Conservation (phyloP, 345 rosid genomes). For the Chamaenerion angustifolium region DNA sequence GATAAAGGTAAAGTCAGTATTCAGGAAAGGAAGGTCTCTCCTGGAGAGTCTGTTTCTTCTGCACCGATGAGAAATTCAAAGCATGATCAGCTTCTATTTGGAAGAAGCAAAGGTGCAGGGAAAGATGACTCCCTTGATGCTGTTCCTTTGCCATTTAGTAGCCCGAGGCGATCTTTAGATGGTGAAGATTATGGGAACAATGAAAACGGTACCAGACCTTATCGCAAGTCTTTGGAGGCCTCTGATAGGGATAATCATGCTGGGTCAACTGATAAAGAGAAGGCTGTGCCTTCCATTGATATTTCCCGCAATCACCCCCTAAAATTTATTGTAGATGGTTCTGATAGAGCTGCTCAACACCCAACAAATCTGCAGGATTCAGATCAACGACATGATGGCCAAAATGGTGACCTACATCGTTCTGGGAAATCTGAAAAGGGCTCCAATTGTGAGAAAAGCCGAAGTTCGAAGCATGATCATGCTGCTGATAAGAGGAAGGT, state of each 20-base stretch:
- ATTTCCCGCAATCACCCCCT: conserved; percentile 15
- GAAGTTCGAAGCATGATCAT: conserved; percentile 19
- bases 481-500: conserved; percentile 26
- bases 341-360: conserved; percentile 20
- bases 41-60: conserved; percentile 42
- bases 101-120: conserved; percentile 9
- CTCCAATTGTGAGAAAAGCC: conserved; percentile 42
- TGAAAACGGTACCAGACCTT: conserved; percentile 28
- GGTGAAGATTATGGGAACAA: conserved; percentile 42
- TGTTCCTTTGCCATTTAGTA: conserved; percentile 24
- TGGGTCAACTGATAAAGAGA: conserved; percentile 23
- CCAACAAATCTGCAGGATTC: conserved; percentile 14
- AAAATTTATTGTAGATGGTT: conserved; percentile 27
- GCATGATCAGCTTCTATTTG: conserved; percentile 15
- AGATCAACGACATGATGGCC: conserved; percentile 24
- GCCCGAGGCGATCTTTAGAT: conserved; percentile 34
- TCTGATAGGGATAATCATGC: conserved; percentile 18
- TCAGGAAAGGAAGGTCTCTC: conserved; percentile 28
- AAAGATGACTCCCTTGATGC: conserved; percentile 16
- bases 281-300: conserved; percentile 35
- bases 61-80: conserved; percentile 31
- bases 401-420: conserved; percentile 12
- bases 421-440: conserved; percentile 42
- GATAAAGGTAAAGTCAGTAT: conserved; percentile 19
- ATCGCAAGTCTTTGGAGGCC: conserved; percentile 36